These are phyloP conservation scores for Kwoniella dendrophila DNA, from an alignment of 768 basidiomycete species.

Conservation along the genomic window DNA sequence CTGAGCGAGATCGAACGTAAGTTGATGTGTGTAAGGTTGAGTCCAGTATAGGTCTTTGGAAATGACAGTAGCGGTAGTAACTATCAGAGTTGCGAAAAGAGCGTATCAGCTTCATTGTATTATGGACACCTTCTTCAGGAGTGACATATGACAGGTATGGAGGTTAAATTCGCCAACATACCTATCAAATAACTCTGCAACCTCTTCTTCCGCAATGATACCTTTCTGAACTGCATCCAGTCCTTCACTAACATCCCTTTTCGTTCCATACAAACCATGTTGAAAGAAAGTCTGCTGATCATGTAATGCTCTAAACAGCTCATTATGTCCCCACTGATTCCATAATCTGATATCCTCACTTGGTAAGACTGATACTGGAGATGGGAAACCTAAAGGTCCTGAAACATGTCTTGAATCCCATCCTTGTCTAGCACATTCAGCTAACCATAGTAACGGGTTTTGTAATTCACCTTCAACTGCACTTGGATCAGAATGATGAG, in stretches of 20 bases:
- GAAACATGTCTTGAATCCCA: slow-evolving; percentile 10
- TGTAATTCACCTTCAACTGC: slow-evolving; percentile 5
- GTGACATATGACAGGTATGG: no score
- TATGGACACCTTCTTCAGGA: no score
- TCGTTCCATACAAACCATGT: slow-evolving; percentile 15
- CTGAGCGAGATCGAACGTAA: slow-evolving; percentile 17
- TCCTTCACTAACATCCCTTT: slow-evolving; percentile 14
- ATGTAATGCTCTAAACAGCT: slow-evolving; percentile 1
- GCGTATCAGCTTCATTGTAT: no score
- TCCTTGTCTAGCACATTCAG: slow-evolving; percentile 15
- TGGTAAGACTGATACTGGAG: background rate
- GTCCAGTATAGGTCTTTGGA: slow-evolving; percentile 11
- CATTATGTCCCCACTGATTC: slow-evolving; percentile 8
- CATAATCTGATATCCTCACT: background rate
- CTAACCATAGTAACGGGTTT: slow-evolving; percentile 13
- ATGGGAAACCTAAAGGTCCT: background rate
- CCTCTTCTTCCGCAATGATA: slow-evolving; percentile 10
- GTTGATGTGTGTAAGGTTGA: slow-evolving; percentile 1
- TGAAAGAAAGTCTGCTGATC: slow-evolving; percentile 18
- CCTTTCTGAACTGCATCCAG: slow-evolving; percentile 15
- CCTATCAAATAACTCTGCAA: slow-evolving; percentile 6
- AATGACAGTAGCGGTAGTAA: slow-evolving; percentile 11
- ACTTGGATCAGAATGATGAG: background rate
- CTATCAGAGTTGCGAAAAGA: background rate
- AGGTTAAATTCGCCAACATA: background rate